phyloP scores from a whole-genome alignment of 2,329 filamentous ascomycete species.

The Grosmannia serpens region DNA sequence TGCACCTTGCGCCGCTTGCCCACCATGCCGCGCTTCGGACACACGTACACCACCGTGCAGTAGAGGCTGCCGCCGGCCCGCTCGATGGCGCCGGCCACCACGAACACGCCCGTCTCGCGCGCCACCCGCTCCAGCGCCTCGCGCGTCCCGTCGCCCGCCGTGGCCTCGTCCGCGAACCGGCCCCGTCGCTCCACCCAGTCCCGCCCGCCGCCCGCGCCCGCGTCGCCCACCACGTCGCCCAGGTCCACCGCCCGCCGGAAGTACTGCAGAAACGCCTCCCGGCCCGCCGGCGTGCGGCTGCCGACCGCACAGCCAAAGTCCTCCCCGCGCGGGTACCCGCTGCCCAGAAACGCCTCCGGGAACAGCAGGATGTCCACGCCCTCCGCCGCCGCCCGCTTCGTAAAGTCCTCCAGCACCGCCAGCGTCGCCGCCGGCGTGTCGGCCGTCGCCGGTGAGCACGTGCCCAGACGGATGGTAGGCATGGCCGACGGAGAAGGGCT shows the following conservation, averaged over 20 bases:
- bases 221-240: conserved; percentile 56
- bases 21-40: conserved; percentile 57
- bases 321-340: conserved; percentile 73
- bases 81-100: conserved; percentile 73
- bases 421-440: conserved; percentile 49
- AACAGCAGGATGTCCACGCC: conserved; percentile 64
- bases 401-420: conserved; percentile 49
- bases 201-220: conserved; percentile 53
- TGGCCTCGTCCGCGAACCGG: conserved; percentile 23
- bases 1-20: conserved; percentile 89
- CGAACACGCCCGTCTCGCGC: conserved; percentile 65
- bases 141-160: conserved; percentile 49
- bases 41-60: conserved; percentile 73
- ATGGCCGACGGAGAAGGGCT: not conserved
- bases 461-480: conserved; percentile 38
- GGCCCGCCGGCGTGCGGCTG: conserved; percentile 52
- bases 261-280: conserved; percentile 74
- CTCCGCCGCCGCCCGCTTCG: conserved; percentile 46
- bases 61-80: conserved; percentile 72
- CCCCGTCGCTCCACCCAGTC: conserved; percentile 45
- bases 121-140: conserved; percentile 71
- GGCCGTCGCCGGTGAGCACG: conserved; percentile 42
- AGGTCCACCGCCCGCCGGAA: conserved; percentile 72
- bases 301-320: conserved; percentile 68
- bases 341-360: conserved; percentile 79